Conservation (phyloP, 1,284 basidiomycete genomes). For the Tilletiaria anomala region DNA sequence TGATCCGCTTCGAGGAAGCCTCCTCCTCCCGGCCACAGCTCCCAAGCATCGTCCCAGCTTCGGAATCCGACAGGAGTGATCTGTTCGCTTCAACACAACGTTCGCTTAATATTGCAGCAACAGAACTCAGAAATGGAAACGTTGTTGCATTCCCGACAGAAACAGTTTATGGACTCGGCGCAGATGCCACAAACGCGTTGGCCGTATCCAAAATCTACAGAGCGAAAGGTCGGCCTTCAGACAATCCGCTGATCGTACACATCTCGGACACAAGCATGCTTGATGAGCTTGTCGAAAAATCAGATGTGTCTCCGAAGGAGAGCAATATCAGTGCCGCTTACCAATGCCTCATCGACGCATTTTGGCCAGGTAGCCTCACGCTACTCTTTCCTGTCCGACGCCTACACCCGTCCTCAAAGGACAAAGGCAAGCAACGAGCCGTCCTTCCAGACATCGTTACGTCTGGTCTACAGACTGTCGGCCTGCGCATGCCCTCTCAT, state of each 20-base stretch:
- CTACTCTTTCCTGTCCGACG: conserved; percentile 61
- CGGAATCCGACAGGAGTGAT: too few species aligned
- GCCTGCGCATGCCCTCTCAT: conserved; percentile 85
- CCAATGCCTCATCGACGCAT: conserved; percentile 49
- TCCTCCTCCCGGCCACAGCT: too few species aligned
- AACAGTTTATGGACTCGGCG: conserved; percentile 94
- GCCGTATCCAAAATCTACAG: conserved; percentile 64
- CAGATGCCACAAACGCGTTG: conserved; percentile 51
- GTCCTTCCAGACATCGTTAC: conserved; percentile 43
- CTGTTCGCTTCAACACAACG: too few species aligned
- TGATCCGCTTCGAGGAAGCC: too few species aligned
- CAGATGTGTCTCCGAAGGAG: conserved; percentile 40
- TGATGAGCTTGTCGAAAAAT: conserved; percentile 43
- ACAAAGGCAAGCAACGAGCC: conserved; percentile 2
- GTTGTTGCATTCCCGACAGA: conserved; percentile 87
- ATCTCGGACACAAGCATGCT: conserved; percentile 75
- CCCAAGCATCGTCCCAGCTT: too few species aligned
- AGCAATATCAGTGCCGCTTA: conserved; percentile 41
- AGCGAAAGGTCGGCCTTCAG: conserved; percentile 79
- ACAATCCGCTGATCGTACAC: conserved; percentile 97
- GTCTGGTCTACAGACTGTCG: conserved; percentile 67
- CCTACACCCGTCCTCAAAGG: background rate
- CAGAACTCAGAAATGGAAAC: conserved; percentile 18
- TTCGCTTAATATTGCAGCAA: conserved; percentile 24
- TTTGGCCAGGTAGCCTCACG: conserved; percentile 92